These are phyloP conservation scores for Rhodotorula sp. DNA, from an alignment of 1,284 basidiomycete genomes.

Conservation along the genomic window DNA sequence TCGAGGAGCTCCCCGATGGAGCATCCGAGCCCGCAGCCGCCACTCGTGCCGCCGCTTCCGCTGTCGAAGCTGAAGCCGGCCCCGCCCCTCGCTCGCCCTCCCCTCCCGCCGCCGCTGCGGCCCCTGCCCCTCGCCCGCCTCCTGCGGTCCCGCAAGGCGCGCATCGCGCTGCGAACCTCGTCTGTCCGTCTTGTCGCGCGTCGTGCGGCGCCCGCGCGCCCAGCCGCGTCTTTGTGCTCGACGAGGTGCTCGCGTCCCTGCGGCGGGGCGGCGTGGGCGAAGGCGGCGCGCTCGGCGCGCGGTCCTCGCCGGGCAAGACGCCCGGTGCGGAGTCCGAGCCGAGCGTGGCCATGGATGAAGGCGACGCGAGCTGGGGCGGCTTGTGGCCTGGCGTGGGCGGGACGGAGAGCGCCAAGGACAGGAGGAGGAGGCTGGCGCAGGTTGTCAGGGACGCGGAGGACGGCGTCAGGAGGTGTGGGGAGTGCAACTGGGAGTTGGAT, in stretches of 20 bases:
- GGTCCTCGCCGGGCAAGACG: neutral
- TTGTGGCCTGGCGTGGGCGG: conserved; percentile 17
- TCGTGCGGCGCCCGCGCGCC: conserved; percentile 18
- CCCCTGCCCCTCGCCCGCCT: neutral
- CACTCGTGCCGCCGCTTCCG: neutral
- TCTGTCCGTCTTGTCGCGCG: conserved; percentile 39
- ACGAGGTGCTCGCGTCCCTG: conserved; percentile 17
- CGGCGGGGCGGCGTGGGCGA: conserved; percentile 5
- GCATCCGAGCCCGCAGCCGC: neutral
- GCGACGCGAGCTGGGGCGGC: conserved; percentile 24
- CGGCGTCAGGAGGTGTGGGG: conserved; percentile 34
- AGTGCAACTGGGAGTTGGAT: conserved; percentile 40
- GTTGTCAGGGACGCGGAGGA: conserved; percentile 36
- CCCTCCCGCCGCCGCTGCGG: neutral
- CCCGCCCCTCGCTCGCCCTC: neutral
- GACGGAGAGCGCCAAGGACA: conserved; percentile 18
- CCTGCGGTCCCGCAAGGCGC: conserved; percentile 16
- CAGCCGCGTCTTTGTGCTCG: conserved; percentile 30
- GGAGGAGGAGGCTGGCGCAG: conserved; percentile 19
- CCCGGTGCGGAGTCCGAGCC: neutral
- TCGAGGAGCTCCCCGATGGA: neutral
- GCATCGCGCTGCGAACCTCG: conserved; percentile 34
- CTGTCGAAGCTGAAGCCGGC: neutral
- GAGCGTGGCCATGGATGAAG: conserved; percentile 17
- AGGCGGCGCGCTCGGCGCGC: neutral